Percentiles rank a stretch among this genome's conserved stretches.
These are phyloP conservation scores for Neurospora cerealis DNA, from an alignment of 495 filamentous ascomycete species.

Conservation along the genomic window DNA sequence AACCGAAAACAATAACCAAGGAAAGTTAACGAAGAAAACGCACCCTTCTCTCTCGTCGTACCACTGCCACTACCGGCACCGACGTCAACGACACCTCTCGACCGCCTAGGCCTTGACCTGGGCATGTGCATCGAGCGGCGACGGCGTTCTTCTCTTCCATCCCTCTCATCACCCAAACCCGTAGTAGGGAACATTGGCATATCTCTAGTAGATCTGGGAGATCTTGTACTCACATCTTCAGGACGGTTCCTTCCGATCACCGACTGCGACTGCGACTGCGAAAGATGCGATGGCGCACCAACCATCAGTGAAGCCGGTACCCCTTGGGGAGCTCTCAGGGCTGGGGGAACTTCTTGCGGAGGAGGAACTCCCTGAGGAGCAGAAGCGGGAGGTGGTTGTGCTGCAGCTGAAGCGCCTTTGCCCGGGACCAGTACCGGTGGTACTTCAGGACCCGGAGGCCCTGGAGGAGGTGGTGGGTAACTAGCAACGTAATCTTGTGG, in stretches of 20 bases:
- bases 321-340: conserved; percentile 15
- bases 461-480: conserved; percentile 29
- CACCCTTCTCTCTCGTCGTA: neutral
- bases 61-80: neutral
- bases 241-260: conserved; percentile 8
- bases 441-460: conserved; percentile 12
- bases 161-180: conserved; percentile 13
- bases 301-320: conserved; percentile 11
- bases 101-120: neutral
- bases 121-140: neutral
- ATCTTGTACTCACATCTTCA: conserved; percentile 31
- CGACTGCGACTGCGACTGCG: neutral
- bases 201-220: conserved; percentile 15
- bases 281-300: neutral
- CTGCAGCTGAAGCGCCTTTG: neutral
- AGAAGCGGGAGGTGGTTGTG: neutral
- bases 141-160: conserved; percentile 3
- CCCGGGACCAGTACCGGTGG: conserved; percentile 4
- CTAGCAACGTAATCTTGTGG: conserved; percentile 23
- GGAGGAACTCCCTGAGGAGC: conserved; percentile 1
- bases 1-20: no score
- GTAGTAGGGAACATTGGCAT: conserved; percentile 4
- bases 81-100: neutral
- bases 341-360: conserved; percentile 16
- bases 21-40: neutral